Evolutionary conservation across 441 rosid species (phyloP).

Genomic region (Capsella rubella): DNA sequence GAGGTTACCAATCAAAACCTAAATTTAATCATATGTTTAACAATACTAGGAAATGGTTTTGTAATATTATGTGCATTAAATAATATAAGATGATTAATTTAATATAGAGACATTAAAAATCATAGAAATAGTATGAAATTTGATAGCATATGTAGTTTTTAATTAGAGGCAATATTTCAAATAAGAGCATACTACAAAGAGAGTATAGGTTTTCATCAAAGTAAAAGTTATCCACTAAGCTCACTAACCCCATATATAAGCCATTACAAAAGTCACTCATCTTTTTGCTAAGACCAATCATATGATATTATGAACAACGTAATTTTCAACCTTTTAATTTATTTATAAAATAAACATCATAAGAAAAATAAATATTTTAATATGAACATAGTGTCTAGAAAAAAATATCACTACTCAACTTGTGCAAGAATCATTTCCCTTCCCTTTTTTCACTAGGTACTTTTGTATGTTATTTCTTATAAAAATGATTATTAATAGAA

Average conservation of each 20-base stretch:
- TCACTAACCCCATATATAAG: constrained; percentile 14
- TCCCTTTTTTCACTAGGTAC: too few species aligned
- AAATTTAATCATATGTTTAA: too few species aligned
- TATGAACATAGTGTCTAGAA: too few species aligned
- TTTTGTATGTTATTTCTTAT: too few species aligned
- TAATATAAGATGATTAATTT: neutral
- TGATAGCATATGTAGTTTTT: neutral
- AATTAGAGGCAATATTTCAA: neutral
- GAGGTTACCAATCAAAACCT: too few species aligned
- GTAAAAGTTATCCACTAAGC: constrained; percentile 24
- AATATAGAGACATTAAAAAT: neutral
- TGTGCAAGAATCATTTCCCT: too few species aligned
- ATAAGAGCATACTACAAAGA: constrained; percentile 6
- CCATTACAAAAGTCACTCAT: constrained; percentile 26
- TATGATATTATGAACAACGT: neutral
- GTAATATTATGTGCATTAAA: neutral
- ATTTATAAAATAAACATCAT: neutral
- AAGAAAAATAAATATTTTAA: neutral
- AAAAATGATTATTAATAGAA: too few species aligned
- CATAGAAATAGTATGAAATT: neutral
- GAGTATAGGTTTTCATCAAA: constrained; percentile 1
- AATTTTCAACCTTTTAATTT: neutral
- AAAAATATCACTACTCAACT: too few species aligned
- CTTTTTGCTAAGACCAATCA: constrained; percentile 23
- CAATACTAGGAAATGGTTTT: too few species aligned